Evolutionary conservation across 495 filamentous ascomycete genomes (phyloP).

Genomic region (Filosporella fistucella): DNA sequence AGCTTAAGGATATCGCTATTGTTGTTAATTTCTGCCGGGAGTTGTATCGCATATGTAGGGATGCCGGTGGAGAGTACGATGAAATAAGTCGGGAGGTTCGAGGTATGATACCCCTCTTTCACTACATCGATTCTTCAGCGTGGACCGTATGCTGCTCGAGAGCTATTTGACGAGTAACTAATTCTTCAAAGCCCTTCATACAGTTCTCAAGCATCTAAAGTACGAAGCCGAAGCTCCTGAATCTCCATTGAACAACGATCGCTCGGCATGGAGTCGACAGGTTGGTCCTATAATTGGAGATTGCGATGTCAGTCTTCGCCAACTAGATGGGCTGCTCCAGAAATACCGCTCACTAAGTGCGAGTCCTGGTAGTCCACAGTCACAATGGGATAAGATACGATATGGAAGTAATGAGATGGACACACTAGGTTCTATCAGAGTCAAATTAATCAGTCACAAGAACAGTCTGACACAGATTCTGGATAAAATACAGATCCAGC

Average conservation of each 20-base stretch:
- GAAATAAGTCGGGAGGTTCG: constrained; percentile 33
- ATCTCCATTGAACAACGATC: constrained; percentile 37
- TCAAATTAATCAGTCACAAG: constrained; percentile 24
- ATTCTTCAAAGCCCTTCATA: constrained; percentile 29
- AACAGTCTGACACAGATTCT: constrained; percentile 18
- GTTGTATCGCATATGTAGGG: constrained; percentile 22
- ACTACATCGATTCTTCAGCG: background rate
- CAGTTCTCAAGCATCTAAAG: constrained; percentile 42
- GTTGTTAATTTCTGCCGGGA: constrained; percentile 19
- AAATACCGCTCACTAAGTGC: constrained; percentile 16
- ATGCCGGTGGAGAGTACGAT: constrained; percentile 24
- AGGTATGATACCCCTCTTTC: constrained; percentile 9
- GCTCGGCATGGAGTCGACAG: constrained; percentile 31
- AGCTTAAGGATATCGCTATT: constrained; percentile 18
- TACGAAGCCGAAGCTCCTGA: constrained; percentile 43
- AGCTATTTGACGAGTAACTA: background rate
- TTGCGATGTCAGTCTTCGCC: constrained; percentile 39
- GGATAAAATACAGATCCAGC: constrained; percentile 21
- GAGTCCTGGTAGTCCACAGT: background rate
- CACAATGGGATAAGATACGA: constrained; percentile 3
- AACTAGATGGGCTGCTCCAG: constrained; percentile 22
- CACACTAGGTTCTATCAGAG: constrained; percentile 16
- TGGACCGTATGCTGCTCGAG: background rate
- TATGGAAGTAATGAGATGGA: constrained; percentile 24
- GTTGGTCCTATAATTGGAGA: constrained; percentile 42